phyloP scores from a whole-genome alignment of 352 stramenopile genomes.

The Globisporangium carolinianum region DNA sequence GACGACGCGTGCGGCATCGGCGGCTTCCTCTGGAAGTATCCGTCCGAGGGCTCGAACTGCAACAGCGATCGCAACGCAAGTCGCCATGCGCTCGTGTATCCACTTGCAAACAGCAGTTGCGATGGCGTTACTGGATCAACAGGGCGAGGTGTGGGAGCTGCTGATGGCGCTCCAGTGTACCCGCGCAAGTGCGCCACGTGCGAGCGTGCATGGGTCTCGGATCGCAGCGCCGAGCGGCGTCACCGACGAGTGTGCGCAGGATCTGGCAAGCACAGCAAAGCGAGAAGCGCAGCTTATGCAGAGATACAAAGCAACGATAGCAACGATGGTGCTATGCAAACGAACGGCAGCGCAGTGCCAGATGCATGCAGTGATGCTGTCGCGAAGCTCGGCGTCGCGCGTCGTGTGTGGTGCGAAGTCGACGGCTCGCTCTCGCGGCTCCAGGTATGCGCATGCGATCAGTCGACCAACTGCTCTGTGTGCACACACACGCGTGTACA shows the following conservation, averaged over 20 bases:
- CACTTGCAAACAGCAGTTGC: background rate
- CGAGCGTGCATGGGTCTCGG: constrained; percentile 27
- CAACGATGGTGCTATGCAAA: background rate
- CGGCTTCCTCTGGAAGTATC: constrained; percentile 58
- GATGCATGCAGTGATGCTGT: background rate
- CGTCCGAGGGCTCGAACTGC: constrained; percentile 50
- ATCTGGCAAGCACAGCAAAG: background rate
- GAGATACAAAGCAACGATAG: background rate
- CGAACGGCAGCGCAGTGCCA: background rate
- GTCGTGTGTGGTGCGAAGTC: constrained; percentile 53
- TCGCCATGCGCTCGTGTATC: background rate
- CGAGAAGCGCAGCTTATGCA: background rate
- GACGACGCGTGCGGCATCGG: constrained; percentile 20
- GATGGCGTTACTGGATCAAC: background rate
- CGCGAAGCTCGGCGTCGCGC: constrained; percentile 20
- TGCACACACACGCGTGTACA: background rate
- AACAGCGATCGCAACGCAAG: background rate
- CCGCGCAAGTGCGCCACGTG: constrained; percentile 29
- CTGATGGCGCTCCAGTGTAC: constrained; percentile 7
- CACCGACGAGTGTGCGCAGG: constrained; percentile 15
- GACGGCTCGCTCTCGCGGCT: constrained; percentile 30
- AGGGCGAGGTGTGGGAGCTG: no score
- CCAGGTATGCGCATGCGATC: constrained; percentile 11
- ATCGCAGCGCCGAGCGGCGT: constrained; percentile 17
- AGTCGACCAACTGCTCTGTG: background rate